A percentile compares a stretch with the other conserved stretches of the same genome.
Conservation (phyloP, 1,284 basidiomycete species). For the Boletus mariae region DNA sequence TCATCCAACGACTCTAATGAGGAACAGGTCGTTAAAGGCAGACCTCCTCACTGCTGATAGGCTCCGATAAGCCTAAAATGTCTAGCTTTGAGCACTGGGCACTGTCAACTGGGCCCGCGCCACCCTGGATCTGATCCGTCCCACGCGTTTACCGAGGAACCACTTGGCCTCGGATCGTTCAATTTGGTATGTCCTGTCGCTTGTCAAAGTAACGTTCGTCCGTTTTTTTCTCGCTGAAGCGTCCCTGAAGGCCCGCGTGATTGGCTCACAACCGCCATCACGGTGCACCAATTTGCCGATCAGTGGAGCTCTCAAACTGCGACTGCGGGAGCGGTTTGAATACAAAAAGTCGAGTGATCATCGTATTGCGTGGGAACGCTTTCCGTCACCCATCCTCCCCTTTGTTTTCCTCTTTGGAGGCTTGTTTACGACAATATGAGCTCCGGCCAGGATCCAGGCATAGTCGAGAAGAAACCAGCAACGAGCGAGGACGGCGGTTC, state of each 20-base stretch:
- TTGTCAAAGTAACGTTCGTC: not conserved
- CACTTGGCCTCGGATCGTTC: not conserved
- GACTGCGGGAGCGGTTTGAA: not conserved
- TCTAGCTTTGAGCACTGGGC: not conserved
- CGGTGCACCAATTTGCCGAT: not conserved
- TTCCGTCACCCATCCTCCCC: not conserved
- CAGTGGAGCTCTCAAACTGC: not conserved
- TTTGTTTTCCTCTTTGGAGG: not conserved
- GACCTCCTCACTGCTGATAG: not conserved
- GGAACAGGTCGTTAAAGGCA: not conserved
- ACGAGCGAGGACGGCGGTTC: slow-evolving; percentile 13
- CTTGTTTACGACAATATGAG: slow-evolving; percentile 11
- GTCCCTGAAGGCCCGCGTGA: not conserved
- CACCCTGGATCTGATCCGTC: not conserved
- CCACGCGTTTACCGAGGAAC: too few species aligned
- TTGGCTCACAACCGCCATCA: not conserved
- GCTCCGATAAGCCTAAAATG: not conserved
- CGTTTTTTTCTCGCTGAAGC: not conserved
- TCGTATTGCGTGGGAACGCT: slow-evolving; percentile 17
- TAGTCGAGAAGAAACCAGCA: slow-evolving; percentile 16
- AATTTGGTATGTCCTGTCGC: not conserved
- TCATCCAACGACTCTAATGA: too few species aligned
- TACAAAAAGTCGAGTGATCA: slow-evolving; percentile 19
- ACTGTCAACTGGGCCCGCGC: too few species aligned
- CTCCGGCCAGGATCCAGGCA: not conserved